These are phyloP conservation scores for Pholiota molesta DNA, from an alignment of 768 basidiomycete species.

Conservation along the genomic window DNA sequence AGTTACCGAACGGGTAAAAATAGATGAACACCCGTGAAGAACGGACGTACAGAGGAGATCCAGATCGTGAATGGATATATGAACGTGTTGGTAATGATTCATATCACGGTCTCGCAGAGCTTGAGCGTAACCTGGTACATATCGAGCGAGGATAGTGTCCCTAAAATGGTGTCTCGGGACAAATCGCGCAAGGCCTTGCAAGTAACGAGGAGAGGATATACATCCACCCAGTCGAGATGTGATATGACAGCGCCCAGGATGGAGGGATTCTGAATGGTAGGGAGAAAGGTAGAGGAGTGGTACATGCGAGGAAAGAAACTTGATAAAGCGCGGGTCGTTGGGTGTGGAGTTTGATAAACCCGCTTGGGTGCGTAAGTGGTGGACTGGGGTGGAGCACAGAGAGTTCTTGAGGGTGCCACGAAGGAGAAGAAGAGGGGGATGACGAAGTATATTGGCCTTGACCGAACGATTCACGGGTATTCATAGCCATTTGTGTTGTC, in stretches of 20 bases:
- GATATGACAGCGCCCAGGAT: slow-evolving; percentile 31
- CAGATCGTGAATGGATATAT: slow-evolving; percentile 60
- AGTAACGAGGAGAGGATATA: slow-evolving; percentile 40
- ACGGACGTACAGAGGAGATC: slow-evolving; percentile 63
- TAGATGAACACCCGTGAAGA: slow-evolving; percentile 15
- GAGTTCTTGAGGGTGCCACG: neutral
- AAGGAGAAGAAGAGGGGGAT: neutral
- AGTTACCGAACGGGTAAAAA: slow-evolving; percentile 9
- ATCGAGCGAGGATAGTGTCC: slow-evolving; percentile 48
- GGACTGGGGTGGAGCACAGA: slow-evolving; percentile 2
- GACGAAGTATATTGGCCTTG: neutral
- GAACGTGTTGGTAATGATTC: slow-evolving; percentile 45
- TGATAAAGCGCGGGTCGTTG: slow-evolving; percentile 17
- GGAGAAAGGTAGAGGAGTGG: slow-evolving; percentile 14
- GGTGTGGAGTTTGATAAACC: slow-evolving; percentile 12
- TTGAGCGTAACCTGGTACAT: slow-evolving; percentile 59
- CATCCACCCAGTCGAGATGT: slow-evolving; percentile 41
- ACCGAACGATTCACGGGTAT: neutral
- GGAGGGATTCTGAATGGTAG: slow-evolving; percentile 22
- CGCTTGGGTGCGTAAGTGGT: slow-evolving; percentile 1
- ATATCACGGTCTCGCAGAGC: slow-evolving; percentile 45
- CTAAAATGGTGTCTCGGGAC: slow-evolving; percentile 32
- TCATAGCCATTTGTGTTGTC: neutral
- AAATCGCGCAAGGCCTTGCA: slow-evolving; percentile 34
- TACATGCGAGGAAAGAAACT: slow-evolving; percentile 20